Percentiles rank a stretch among this genome's conserved stretches.
Conservation (phyloP, 106 monocot genomes). For the Hemerocallis citrina region DNA sequence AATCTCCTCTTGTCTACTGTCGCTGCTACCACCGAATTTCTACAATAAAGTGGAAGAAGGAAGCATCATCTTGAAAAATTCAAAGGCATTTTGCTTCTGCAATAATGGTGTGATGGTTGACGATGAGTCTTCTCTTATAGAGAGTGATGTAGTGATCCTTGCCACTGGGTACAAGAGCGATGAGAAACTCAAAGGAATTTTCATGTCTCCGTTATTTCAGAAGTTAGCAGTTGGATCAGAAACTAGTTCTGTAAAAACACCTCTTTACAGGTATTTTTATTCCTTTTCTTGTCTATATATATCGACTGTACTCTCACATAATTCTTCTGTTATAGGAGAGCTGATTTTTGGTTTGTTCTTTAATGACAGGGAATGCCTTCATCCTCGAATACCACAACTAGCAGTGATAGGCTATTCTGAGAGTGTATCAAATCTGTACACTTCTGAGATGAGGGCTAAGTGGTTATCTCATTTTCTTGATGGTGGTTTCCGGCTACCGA, state of each 20-base stretch:
- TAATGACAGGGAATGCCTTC: slow-evolving; percentile 46
- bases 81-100: slow-evolving; percentile 40
- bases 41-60: slow-evolving; percentile 68
- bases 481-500: slow-evolving; percentile 44
- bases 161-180: slow-evolving; percentile 74
- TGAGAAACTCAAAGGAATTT: slow-evolving; percentile 54
- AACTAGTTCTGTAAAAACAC: slow-evolving; percentile 26
- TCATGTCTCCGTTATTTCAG: slow-evolving; percentile 27
- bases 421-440: slow-evolving; percentile 39
- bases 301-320: not conserved
- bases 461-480: slow-evolving; percentile 58
- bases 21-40: slow-evolving; percentile 42
- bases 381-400: slow-evolving; percentile 64
- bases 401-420: slow-evolving; percentile 64
- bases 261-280: slow-evolving; percentile 61
- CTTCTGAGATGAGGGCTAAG: slow-evolving; percentile 49
- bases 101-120: slow-evolving; percentile 40
- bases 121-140: slow-evolving; percentile 13
- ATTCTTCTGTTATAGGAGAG: not conserved
- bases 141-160: slow-evolving; percentile 53
- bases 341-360: not conserved
- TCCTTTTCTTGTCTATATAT: not conserved
- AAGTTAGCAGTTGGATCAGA: slow-evolving; percentile 20
- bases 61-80: slow-evolving; percentile 43
- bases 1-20: slow-evolving; percentile 15